Base-by-base conservation (phyloP, 1,284 basidiomycete species). In the Mycosarcoma maydis region DNA sequence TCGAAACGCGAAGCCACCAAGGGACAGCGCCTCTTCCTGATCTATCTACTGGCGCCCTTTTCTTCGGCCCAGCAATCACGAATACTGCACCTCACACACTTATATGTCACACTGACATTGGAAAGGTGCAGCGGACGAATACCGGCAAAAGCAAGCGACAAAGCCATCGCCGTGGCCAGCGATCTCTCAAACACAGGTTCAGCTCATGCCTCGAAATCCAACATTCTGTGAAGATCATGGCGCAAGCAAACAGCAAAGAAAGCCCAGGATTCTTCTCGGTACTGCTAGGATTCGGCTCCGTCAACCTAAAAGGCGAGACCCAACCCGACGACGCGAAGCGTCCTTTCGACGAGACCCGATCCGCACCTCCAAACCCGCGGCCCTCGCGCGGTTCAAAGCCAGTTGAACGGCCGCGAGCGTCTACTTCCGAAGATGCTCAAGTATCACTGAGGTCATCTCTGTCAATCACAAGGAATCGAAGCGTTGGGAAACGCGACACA, bases 251-350 rank as follows among this genome's bases (percentile, higher is more conserved):
- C n/a, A 24, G 14, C 19, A 64, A 48, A 22, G 49, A 23, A 22
- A 49, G 45, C 13, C 45, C 49, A 0, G 61, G 61, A 45, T 65
- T 65, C 61, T 65, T 65, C 30, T 52, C 61, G 26, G 61, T 65
- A 24, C 46, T 65, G n/a, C 23, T 65, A 26, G 61, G 61, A 33
- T 48, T 53, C 11, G 60, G 49, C 39, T 46, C 43, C 16, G 41
- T 43, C 40, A 27, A 36, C 3, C 19, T 41, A 9, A 50, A 33
- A 11, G 23, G 27, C 20, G 50, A 38, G 9, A 20, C 52, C 10
- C 47, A 43, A n/a, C 11, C 47, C 5, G 42, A 27, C 22, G 37
- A 22, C 11, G 47, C 44, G n/a, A 45, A 54, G 30, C 49, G 34
- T 9, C 34, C 33, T 20, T 27, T 17, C 20, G 43, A 40, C 13